Evolutionary conservation across 2,329 filamentous ascomycete genomes (phyloP).

Genomic region (Cordyceps fumosorosea): DNA sequence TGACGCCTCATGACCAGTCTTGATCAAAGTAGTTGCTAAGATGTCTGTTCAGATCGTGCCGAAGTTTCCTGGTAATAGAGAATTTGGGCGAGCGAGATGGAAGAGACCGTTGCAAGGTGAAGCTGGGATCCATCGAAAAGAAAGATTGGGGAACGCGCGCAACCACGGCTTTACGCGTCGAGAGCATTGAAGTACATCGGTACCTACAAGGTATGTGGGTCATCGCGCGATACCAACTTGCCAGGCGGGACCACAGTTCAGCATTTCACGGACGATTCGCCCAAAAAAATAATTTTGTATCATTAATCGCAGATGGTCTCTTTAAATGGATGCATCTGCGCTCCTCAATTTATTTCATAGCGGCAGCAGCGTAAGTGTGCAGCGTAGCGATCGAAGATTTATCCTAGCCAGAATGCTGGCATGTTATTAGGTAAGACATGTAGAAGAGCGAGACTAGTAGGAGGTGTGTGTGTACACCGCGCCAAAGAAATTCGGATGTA

Average conservation of each 20-base stretch:
- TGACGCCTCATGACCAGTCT: background rate
- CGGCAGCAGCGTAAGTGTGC: background rate
- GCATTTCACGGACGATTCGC: too few relatives aligned
- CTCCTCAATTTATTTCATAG: background rate
- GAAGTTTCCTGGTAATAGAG: background rate
- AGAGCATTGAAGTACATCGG: background rate
- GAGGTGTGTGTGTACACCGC: too few relatives aligned
- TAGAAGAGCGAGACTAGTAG: background rate
- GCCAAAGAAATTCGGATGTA: too few relatives aligned
- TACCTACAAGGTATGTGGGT: background rate
- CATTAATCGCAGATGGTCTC: too few relatives aligned
- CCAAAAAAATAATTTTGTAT: too few relatives aligned
- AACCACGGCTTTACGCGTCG: slow-evolving; percentile 4
- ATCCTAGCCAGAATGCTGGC: background rate
- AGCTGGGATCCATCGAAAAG: background rate
- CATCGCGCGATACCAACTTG: too few relatives aligned
- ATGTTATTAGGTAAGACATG: background rate
- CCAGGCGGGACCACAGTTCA: too few relatives aligned
- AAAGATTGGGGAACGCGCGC: background rate
- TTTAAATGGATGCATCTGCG: background rate
- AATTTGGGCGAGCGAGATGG: background rate
- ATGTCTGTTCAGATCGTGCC: background rate
- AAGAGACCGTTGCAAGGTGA: background rate
- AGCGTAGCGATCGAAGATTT: background rate
- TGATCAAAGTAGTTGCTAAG: background rate